Evolutionary conservation across 306 rosid species (phyloP).

Genomic region (Vicia villosa): DNA sequence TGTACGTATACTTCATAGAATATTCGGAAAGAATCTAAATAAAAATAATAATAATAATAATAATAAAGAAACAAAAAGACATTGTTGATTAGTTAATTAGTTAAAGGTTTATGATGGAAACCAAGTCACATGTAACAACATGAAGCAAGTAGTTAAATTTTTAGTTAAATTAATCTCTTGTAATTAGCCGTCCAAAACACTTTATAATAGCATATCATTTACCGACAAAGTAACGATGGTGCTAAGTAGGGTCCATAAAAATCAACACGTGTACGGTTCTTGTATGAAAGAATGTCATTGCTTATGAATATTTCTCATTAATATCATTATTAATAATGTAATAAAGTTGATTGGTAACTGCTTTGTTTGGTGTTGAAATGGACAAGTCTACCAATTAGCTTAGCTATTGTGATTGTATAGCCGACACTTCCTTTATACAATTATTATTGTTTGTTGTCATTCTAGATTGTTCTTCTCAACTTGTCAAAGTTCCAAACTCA

Average conservation of each 20-base stretch:
- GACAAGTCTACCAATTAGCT: slow-evolving; percentile 26
- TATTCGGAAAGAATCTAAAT: not conserved
- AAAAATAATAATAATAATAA: not conserved
- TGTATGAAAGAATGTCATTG: not conserved
- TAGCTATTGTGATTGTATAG: slow-evolving; percentile 16
- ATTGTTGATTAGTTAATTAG: slow-evolving; percentile 2
- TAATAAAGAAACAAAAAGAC: not conserved
- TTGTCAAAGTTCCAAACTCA: not conserved
- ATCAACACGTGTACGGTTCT: slow-evolving; percentile 36
- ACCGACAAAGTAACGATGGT: slow-evolving; percentile 29
- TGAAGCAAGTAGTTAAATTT: not conserved
- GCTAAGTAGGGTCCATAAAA: slow-evolving; percentile 3
- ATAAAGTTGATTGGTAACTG: not conserved
- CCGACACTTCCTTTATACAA: slow-evolving; percentile 3
- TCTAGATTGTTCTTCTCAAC: slow-evolving; percentile 45
- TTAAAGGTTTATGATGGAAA: slow-evolving; percentile 4
- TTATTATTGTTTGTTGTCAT: slow-evolving; percentile 8
- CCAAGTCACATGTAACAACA: slow-evolving; percentile 27
- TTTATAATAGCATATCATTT: slow-evolving; percentile 32
- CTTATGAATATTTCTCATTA: not conserved
- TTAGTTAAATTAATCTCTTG: not conserved
- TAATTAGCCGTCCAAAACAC: slow-evolving; percentile 46
- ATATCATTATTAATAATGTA: too few relatives aligned
- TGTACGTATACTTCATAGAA: not conserved
- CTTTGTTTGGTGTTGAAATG: slow-evolving; percentile 32